A percentile compares a stretch with the other conserved stretches of the same genome.
Conservation (phyloP, 108 stramenopile species). For the Fragilaria crotonensis region DNA sequence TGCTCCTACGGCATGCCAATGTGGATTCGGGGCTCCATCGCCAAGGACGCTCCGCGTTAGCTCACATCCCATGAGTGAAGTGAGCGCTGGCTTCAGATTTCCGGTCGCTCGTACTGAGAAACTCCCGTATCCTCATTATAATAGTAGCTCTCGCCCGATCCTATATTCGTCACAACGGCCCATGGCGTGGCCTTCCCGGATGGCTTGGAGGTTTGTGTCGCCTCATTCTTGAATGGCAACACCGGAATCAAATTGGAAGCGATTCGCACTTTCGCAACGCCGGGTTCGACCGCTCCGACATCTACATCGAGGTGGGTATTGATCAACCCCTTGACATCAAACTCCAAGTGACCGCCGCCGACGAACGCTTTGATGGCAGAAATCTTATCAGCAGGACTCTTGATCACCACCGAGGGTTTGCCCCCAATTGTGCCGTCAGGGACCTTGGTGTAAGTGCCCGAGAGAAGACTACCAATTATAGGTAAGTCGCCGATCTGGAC, state of each 20-base stretch:
- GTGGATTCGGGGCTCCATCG: too few species aligned
- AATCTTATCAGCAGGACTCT: constrained; percentile 30
- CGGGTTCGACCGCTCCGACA: constrained; percentile 27
- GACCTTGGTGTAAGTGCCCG: constrained; percentile 39
- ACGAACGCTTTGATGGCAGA: constrained; percentile 23
- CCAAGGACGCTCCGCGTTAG: too few species aligned
- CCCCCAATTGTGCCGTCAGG: constrained; percentile 6
- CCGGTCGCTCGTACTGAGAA: background rate
- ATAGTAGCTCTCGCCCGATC: background rate
- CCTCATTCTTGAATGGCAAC: constrained; percentile 32
- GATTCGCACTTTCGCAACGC: constrained; percentile 25
- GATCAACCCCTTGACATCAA: constrained; percentile 32
- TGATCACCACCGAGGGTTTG: constrained; percentile 23
- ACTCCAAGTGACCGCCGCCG: constrained; percentile 33
- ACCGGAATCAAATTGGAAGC: constrained; percentile 32
- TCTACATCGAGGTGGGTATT: constrained; percentile 42
- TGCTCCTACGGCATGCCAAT: too few species aligned
- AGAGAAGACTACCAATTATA: constrained; percentile 30
- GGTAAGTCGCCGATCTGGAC: constrained; percentile 36
- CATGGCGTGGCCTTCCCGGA: background rate
- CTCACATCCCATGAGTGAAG: too few species aligned
- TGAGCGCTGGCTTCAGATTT: background rate
- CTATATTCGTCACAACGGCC: constrained; percentile 4
- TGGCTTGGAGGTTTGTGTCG: background rate
- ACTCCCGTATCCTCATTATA: constrained; percentile 2